Evolutionary conservation across 805 yeast species (phyloP).

Genomic region (Schizosaccharomyces lindneri): DNA sequence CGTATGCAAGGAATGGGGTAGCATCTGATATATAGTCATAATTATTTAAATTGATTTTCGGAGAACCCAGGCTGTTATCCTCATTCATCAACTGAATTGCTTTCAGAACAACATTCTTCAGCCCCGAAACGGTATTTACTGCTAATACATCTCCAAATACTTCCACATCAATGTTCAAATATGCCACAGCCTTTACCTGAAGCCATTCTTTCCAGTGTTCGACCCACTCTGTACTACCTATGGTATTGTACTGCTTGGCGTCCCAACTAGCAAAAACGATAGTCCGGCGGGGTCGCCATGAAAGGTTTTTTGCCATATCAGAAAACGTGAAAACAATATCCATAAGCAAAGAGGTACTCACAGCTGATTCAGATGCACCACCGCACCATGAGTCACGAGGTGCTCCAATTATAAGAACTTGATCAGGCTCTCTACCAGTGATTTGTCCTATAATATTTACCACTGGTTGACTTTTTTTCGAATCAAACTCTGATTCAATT

Average conservation of each 20-base stretch:
- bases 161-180: conserved; percentile 46
- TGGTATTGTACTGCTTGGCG: conserved; percentile 46
- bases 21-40: conserved; percentile 49
- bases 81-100: conserved; percentile 8
- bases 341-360: conserved; percentile 40
- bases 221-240: conserved; percentile 62
- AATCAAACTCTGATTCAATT: conserved; percentile 11
- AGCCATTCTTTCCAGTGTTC: conserved; percentile 29
- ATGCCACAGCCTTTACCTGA: conserved; percentile 31
- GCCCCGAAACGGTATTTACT: conserved; percentile 33
- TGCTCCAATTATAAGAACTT: conserved; percentile 42
- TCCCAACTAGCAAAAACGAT: conserved; percentile 59
- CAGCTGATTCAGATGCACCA: conserved; percentile 59
- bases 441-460: conserved; percentile 39
- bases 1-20: conserved; percentile 19
- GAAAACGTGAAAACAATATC: conserved; percentile 35
- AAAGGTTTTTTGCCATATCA: conserved; percentile 23
- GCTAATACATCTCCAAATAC: conserved; percentile 28
- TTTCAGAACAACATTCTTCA: conserved; percentile 14
- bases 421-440: conserved; percentile 26
- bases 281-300: conserved; percentile 54
- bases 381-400: conserved; percentile 67
- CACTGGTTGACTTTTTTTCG: conserved; percentile 35
- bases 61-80: conserved; percentile 16
- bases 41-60: conserved; percentile 4